These are phyloP conservation scores for Ophiocordyceps sinensis DNA, from an alignment of 2,329 filamentous ascomycete genomes.

Conservation along the genomic window DNA sequence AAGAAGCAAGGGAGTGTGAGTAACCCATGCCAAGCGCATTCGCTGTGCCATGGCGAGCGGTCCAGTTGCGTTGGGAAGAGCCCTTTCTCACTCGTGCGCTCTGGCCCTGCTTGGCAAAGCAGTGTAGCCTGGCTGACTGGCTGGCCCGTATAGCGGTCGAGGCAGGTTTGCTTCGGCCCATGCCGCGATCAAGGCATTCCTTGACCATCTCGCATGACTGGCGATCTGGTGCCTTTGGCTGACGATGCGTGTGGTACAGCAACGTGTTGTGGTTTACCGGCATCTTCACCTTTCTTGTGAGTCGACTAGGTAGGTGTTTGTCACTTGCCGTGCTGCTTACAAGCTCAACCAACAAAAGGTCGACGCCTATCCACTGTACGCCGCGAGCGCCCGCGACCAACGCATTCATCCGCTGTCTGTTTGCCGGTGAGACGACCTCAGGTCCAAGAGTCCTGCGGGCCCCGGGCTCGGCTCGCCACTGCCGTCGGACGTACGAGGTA, in stretches of 20 bases:
- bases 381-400: slow-evolving; percentile 69
- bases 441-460: not conserved
- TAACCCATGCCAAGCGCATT: not conserved
- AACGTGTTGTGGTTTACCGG: slow-evolving; percentile 68
- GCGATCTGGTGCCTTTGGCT: slow-evolving; percentile 7
- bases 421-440: slow-evolving; percentile 40
- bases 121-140: not conserved
- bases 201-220: not conserved
- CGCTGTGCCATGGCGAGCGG: not conserved
- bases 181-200: no score
- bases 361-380: slow-evolving; percentile 63
- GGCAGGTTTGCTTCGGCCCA: not conserved
- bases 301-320: slow-evolving; percentile 10
- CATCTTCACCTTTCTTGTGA: slow-evolving; percentile 77
- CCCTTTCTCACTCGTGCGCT: not conserved
- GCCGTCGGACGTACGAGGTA: not conserved
- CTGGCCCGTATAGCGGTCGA: not conserved
- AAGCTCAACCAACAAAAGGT: slow-evolving; percentile 26
- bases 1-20: not conserved
- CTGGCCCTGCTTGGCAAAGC: not conserved
- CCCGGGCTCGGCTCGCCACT: not conserved
- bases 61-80: not conserved
- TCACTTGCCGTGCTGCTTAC: not conserved
- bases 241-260: slow-evolving; percentile 25
- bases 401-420: slow-evolving; percentile 61